These are phyloP conservation scores for Paramecium caudatum DNA, from an alignment of 73 alveolate species.

Conservation along the genomic window DNA sequence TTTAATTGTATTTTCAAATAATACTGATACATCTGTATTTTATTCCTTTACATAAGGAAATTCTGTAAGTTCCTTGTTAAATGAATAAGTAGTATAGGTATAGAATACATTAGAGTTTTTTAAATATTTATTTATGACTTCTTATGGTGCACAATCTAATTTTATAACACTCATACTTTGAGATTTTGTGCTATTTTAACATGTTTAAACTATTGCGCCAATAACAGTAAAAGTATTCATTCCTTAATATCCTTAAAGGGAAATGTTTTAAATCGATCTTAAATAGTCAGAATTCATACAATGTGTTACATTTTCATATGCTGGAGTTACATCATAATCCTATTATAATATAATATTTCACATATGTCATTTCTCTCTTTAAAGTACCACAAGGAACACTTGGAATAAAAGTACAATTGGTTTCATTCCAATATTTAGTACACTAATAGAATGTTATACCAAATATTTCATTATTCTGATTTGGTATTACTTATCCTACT, in stretches of 20 bases:
- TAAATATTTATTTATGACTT: background rate
- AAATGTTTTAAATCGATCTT: background rate
- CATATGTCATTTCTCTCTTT: background rate
- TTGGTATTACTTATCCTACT: background rate
- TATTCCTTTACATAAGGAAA: background rate
- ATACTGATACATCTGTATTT: background rate
- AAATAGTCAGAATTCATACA: background rate
- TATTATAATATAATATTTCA: too few relatives aligned
- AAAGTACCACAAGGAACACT: background rate
- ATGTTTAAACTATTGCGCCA: conserved; percentile 5
- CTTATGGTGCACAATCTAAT: conserved; percentile 27
- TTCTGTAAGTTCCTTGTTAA: background rate
- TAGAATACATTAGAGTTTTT: background rate
- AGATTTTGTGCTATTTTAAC: conserved; percentile 1
- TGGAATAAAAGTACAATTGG: background rate
- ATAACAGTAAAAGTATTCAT: background rate
- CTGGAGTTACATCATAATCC: background rate
- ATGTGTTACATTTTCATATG: background rate
- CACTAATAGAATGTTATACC: background rate
- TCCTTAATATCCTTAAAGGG: background rate
- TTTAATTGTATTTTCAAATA: background rate
- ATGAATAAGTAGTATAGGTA: background rate
- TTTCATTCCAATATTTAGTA: background rate
- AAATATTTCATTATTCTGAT: background rate
- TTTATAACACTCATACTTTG: background rate